Evolutionary conservation across 2,329 filamentous ascomycete species (phyloP).

Genomic region (Venturia nashicola): DNA sequence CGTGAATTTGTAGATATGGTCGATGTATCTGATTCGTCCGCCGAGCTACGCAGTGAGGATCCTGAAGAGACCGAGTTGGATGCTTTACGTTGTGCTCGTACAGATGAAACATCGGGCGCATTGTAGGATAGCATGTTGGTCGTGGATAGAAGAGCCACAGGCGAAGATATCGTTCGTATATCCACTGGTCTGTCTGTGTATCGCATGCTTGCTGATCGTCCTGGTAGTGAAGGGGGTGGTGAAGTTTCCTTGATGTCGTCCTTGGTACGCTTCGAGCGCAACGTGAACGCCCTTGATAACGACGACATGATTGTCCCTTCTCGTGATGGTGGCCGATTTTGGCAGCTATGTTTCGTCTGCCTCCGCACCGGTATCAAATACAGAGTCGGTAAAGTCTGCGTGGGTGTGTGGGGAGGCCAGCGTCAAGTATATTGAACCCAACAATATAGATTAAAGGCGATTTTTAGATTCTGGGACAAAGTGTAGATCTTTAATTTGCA

Average conservation of each 20-base stretch:
- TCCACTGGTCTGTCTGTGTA: constrained; percentile 32
- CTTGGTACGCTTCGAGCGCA: constrained; percentile 48
- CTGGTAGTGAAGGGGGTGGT: constrained; percentile 15
- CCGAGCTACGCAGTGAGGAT: constrained; percentile 38
- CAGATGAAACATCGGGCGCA: constrained; percentile 59
- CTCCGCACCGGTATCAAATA: background rate
- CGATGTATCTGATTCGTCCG: constrained; percentile 60
- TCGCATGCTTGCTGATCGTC: constrained; percentile 34
- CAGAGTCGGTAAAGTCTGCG: background rate
- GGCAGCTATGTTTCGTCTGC: background rate
- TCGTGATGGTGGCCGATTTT: background rate
- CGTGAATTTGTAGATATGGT: constrained; percentile 33
- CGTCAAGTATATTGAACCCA: background rate
- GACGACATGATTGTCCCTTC: constrained; percentile 21
- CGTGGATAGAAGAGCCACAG: constrained; percentile 77
- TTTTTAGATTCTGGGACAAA: background rate
- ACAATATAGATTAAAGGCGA: background rate
- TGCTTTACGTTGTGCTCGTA: constrained; percentile 14
- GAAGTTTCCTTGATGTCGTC: constrained; percentile 23
- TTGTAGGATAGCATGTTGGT: constrained; percentile 96
- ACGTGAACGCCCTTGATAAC: constrained; percentile 60
- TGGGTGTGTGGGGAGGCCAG: background rate
- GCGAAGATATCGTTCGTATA: constrained; percentile 71
- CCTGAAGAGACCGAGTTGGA: constrained; percentile 38
- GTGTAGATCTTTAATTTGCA: background rate